phyloP scores from a whole-genome alignment of 768 basidiomycete species.

The Inosperma sp. region DNA sequence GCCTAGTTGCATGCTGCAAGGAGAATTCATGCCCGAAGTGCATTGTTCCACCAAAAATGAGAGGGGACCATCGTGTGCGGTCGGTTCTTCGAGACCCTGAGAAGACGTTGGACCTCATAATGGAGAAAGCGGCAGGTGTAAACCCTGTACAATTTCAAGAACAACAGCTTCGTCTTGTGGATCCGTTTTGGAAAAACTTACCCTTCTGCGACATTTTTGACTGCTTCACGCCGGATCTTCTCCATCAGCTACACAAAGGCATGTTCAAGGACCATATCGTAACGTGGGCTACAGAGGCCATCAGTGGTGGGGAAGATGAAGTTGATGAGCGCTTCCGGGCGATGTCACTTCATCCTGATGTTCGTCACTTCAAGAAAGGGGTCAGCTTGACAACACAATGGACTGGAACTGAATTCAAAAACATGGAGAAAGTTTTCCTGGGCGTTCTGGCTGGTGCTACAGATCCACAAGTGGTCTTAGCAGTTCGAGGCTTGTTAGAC shows the following conservation, averaged over 20 bases:
- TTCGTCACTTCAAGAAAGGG: slow-evolving; percentile 41
- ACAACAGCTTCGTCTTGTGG: slow-evolving; percentile 10
- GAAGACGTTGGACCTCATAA: slow-evolving; percentile 8
- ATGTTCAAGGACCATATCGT: slow-evolving; percentile 42
- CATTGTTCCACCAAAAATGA: slow-evolving; percentile 12
- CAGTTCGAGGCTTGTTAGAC: slow-evolving; percentile 28
- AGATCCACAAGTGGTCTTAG: slow-evolving; percentile 17
- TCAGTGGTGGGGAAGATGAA: not conserved
- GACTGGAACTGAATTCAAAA: slow-evolving; percentile 41
- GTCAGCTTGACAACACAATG: slow-evolving; percentile 38
- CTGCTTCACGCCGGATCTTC: slow-evolving; percentile 39
- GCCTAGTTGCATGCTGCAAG: slow-evolving; percentile 26
- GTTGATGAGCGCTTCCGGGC: slow-evolving; percentile 10
- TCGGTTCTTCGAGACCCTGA: slow-evolving; percentile 9
- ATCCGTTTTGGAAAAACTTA: slow-evolving; percentile 37
- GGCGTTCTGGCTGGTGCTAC: slow-evolving; percentile 27
- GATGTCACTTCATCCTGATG: slow-evolving; percentile 11
- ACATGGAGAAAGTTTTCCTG: slow-evolving; percentile 34
- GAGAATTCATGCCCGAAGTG: slow-evolving; percentile 28
- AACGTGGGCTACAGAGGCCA: slow-evolving; percentile 28
- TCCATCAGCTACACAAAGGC: slow-evolving; percentile 43
- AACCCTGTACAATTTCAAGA: slow-evolving; percentile 14
- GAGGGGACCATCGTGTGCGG: slow-evolving; percentile 11
- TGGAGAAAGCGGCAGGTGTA: slow-evolving; percentile 3
- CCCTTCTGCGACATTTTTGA: slow-evolving; percentile 36